Base-by-base conservation (phyloP, 2,329 filamentous ascomycete genomes). In the Aspergillus texensis region DNA sequence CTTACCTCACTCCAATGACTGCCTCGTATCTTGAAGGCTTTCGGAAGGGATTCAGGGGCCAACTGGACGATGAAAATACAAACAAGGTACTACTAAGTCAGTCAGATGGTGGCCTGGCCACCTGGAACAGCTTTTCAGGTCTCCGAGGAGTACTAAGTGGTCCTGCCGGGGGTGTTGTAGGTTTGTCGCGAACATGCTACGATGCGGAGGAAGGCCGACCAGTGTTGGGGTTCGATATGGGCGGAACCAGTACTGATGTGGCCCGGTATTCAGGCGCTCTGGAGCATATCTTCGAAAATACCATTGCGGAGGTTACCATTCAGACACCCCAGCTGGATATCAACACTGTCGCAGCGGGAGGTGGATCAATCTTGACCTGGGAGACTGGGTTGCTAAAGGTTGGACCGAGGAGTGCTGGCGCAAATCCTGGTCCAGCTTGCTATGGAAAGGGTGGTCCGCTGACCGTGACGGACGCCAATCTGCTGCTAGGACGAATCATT, bases 141-240 rank as follows among this genome's bases (percentile, higher is more conserved):
- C 80, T 96, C 5, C 89, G 90, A 70, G 93, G 92, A 6, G 95
- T 97, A 62, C 76, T 97, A 4, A 96, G 92, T 2, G 93, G 93
- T 0, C 93, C 93, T 1, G 93, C 93, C 21, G 93, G 93, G 43
- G 93, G 93, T 54, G 93, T 97, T 0, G 93, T 97, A 0, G 93
- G 93, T 3, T 96, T 96, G 75, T 93, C 93, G n/a, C 86, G 93
- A 36, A 97, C 93, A 0, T 94, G 90, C 0, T 97, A 94, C 73
- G 93, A 97, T 68, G 85, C 89, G 0, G 82, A 90, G 63, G 94
- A 91, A 0, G 90, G 88, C 71, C 92, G 87, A 1, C 92, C 93
- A 0, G 91, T 97, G 6, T 95, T 97, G 71, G 94, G 94, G 0
- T 97, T 97, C 73, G 94, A 97, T 72, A 97, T 97, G 94, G 92